Percentiles rank a stretch among this genome's conserved stretches.
These are phyloP conservation scores for Naganishia sp. DNA, from an alignment of 1,284 basidiomycete species.

Conservation along the genomic window DNA sequence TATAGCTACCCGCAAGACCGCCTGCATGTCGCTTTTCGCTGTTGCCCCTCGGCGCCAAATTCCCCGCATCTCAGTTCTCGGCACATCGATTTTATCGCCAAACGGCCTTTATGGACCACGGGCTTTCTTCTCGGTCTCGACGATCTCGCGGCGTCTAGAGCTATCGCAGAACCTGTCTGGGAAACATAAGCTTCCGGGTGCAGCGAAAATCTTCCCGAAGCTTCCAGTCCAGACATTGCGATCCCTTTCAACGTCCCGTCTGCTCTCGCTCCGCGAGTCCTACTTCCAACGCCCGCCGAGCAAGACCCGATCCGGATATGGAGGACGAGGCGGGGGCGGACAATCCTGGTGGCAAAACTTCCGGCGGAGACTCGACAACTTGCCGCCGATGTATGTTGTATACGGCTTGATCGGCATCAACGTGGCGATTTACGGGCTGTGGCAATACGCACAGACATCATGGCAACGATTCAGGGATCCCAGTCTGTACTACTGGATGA, in stretches of 20 bases:
- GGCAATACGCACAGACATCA: constrained; percentile 49
- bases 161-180: background rate
- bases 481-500: constrained; percentile 62
- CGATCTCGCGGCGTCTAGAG: background rate
- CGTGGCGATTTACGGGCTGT: constrained; percentile 47
- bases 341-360: constrained; percentile 37
- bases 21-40: background rate
- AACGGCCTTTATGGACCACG: background rate
- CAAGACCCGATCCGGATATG: constrained; percentile 8
- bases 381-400: constrained; percentile 42
- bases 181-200: background rate
- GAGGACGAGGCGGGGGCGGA: constrained; percentile 7
- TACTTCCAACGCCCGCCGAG: constrained; percentile 35
- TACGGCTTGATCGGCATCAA: constrained; percentile 50
- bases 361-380: constrained; percentile 38
- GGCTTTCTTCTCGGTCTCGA: background rate
- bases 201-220: background rate
- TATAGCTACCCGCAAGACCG: no score
- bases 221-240: background rate
- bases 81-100: background rate
- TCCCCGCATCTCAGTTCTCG: background rate
- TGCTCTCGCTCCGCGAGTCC: constrained; percentile 34
- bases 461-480: constrained; percentile 57
- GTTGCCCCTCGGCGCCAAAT: background rate
- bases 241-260: constrained; percentile 15